Base-by-base conservation (phyloP, 306 rosid genomes). In the Corylus avellana region DNA sequence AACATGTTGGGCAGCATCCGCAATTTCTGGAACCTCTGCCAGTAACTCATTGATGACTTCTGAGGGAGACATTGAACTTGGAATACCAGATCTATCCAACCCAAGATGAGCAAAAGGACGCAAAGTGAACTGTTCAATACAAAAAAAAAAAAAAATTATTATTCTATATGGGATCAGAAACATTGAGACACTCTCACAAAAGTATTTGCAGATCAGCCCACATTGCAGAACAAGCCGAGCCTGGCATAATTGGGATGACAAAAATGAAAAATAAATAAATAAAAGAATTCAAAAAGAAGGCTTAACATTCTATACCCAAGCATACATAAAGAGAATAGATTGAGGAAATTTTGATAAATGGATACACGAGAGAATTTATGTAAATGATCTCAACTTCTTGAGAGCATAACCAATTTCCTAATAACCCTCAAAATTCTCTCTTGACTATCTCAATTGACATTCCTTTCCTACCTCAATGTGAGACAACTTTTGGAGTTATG, bases 81-180 rank as follows among this genome's bases (percentile, higher is more conserved):
- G 98, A 88, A 93, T 80, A 64, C 86, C 66, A 66, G 99, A 86
- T 85, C 89, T 87, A 89, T 93, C 99, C 75, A 95, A 54, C 72
- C 99, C 99, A 74, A 85, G 91, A 54, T 88, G 82, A 66, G 87
- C 91, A 80, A 73, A 84, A 63, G 97, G 99, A 56, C 98, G 96
- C 89, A 95, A 83, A 80, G 94, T 91, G 79, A 91, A 95, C 98
- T 95, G 92, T 71, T 71, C 54, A 84, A 27, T 51, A 81, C 47
- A 80, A 64, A 80, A 59, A 64, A 59, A 17, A 47, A 70, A 14
- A 64, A 10, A 57, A 42, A 37, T 12, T 44, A 78, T 32, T 12
- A 56, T 11, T 55, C 46, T 27, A 18, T 7, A 32, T n/a, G n/a
- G 55, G 63, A 71, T 75, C 35, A 54, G 13, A 54, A 70, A 17